Percentiles rank a stretch among this genome's conserved stretches.
phyloP scores from a whole-genome alignment of 768 basidiomycete species.

The Mycena epipterygia region DNA sequence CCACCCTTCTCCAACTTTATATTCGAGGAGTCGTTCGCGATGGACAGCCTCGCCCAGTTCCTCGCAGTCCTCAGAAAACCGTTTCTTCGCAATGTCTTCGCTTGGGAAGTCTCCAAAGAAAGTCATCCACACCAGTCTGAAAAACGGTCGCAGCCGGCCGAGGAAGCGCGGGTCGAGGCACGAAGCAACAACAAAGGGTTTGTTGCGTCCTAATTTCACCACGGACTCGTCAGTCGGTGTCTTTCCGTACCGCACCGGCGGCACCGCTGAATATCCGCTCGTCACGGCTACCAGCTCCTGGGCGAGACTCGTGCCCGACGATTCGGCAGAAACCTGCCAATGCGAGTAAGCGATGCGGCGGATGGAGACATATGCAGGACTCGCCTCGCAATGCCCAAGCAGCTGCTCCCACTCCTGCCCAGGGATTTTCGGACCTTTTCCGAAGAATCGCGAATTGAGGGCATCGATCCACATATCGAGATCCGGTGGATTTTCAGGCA shows the following conservation, averaged over 20 bases:
- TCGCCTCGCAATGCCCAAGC: conserved; percentile 30
- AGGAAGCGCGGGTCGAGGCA: conserved; percentile 32
- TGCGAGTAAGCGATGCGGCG: background rate
- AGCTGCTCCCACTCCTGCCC: conserved; percentile 31
- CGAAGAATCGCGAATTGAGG: conserved; percentile 28
- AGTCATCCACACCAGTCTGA: conserved; percentile 30
- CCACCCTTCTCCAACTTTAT: conserved; percentile 32
- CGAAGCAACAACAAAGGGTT: conserved; percentile 29
- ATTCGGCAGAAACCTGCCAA: background rate
- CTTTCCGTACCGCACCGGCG: conserved; percentile 6
- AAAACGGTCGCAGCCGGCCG: conserved; percentile 24
- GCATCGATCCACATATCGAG: conserved; percentile 31
- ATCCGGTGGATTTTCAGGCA: conserved; percentile 8
- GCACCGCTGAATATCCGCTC: background rate
- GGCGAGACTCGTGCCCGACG: conserved; percentile 9
- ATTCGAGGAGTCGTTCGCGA: conserved; percentile 24
- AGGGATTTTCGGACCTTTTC: conserved; percentile 18
- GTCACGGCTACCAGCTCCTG: conserved; percentile 22
- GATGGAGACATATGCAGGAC: too few relatives aligned
- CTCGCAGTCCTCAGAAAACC: conserved; percentile 16
- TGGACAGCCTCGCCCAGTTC: conserved; percentile 9
- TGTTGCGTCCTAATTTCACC: conserved; percentile 30
- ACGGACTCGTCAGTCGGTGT: conserved; percentile 1
- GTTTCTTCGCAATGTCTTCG: conserved; percentile 30
- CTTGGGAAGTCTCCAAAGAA: conserved; percentile 33